Evolutionary conservation across 2,329 filamentous ascomycete species (phyloP), one percentile per base, ranked within the genome.

Genomic region (Akanthomyces muscarius): DNA sequence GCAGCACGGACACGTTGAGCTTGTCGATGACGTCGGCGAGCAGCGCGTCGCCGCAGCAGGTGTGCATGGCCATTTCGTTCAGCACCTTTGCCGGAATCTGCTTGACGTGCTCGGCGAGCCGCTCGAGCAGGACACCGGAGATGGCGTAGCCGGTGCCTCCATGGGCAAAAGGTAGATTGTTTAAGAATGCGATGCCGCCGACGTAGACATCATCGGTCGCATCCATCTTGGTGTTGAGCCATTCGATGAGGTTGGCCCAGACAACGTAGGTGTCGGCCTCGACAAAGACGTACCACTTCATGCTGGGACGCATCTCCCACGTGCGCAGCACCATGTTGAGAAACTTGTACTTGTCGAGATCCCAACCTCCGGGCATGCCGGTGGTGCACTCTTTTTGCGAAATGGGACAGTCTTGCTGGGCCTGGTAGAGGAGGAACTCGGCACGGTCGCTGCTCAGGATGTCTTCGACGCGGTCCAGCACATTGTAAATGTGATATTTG

Each of bases 311-410:
- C 76, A 82, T 76, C 51, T 76, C 74, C 78, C 82, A 86, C 1
- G 83, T 78, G 63, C 83, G 79, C 68, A 83, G 76, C 50, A 85
- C 75, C 76, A 86, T 85, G 66, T 83, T 82, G 54, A 86, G 72
- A 69, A 84, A 85, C 72, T 86, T 87, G 75, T 84, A 86, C 74
- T 85, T 86, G 71, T 87, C 84, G 65, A 87, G 72, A 57, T 77
- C 77, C 83, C 83, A 86, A 13, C 76, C 77, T 48, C 71, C 76
- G 61, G 68, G 65, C 66, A 73, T 69, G 7, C 68, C 68, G 10
- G 63, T 62, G 0, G 69, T 74, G 64, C 81, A 80, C 50, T 81
- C 76, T 67, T 79, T 78, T 44, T 80, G 78, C 3, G 78, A 76
- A 36, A 78, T 74, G 45, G 79, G 77, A 58, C 81, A 83, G 61